Percentiles rank a stretch among this genome's conserved stretches.
Evolutionary conservation across 2,329 filamentous ascomycete genomes (phyloP).

Genomic region (Hypocreales sp.): DNA sequence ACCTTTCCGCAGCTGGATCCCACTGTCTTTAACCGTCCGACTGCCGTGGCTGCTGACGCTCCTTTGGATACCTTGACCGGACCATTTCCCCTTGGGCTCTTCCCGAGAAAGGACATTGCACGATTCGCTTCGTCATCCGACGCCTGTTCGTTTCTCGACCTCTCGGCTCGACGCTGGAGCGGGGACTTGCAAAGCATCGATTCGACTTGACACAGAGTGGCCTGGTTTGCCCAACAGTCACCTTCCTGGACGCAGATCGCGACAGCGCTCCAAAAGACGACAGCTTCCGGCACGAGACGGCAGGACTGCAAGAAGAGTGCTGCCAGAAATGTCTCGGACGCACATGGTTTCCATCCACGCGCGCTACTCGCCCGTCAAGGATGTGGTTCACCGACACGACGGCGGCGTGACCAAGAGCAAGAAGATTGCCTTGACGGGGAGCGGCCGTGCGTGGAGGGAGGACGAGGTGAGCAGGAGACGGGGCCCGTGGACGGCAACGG

Average conservation of each 20-base stretch:
- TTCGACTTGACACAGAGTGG: no score
- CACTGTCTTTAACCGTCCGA: slow-evolving; percentile 27
- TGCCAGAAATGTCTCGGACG: slow-evolving; percentile 31
- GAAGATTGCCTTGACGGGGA: slow-evolving; percentile 54
- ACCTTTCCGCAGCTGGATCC: slow-evolving; percentile 18
- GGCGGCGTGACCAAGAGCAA: slow-evolving; percentile 48
- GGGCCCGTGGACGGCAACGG: background rate
- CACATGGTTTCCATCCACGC: slow-evolving; percentile 27
- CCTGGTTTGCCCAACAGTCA: background rate
- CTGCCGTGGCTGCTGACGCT: slow-evolving; percentile 43
- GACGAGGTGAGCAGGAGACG: slow-evolving; percentile 46
- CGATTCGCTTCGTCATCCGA: no score
- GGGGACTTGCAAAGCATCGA: background rate
- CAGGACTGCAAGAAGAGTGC: no score
- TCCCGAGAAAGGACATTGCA: no score
- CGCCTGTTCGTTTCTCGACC: no score
- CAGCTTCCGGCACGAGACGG: no score
- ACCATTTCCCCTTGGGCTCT: background rate
- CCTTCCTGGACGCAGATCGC: no score
- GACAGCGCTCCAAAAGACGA: no score
- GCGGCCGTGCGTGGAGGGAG: slow-evolving; percentile 71
- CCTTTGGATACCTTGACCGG: slow-evolving; percentile 19
- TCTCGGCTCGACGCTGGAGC: background rate
- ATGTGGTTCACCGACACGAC: slow-evolving; percentile 40
- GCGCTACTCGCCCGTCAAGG: slow-evolving; percentile 34